Base-by-base conservation (phyloP, 768 basidiomycete genomes). In the Crepidotus variabilis region DNA sequence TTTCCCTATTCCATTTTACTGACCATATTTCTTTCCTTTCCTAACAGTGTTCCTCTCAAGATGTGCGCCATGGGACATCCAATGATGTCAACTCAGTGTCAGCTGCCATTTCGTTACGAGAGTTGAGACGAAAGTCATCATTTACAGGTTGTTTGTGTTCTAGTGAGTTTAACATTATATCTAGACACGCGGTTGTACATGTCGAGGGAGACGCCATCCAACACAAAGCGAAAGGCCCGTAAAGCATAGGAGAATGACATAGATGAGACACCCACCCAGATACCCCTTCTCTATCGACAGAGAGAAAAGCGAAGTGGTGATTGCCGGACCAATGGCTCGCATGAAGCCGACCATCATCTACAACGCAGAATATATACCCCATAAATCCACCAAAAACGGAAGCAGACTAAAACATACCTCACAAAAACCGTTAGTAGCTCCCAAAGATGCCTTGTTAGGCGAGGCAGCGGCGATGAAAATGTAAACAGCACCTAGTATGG, bases 341-440 rank as follows among this genome's bases (percentile, higher is more conserved):
- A 70, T 72, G 23, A 76, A 49, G 56, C 74, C 71, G 33, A 75
- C 75, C 24, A 67, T 68, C 70, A 71, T 72, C 61, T 72, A 57
- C 10, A 35, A 18, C n/a, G n/a, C n/a, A n/a, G n/a, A n/a, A n/a
- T n/a, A n/a, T n/a, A 28, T 28, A 24, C 28, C 43, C 14, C 8
- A 34, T 65, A 14, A 59, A 56, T 11, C 49, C 39, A 43, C 46
- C 7, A 55, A 24, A 23, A 47, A 36, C 16, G 52, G 22, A 47
- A 52, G n/a, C 35, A 20, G 46, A 21, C 22, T 20, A 14, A 64
- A 58, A 50, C 39, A 46, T 50, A 80, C 70, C 66, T 83, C 80
- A 18, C 77, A 73, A 2, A 84, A 68, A 1, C 88, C 88, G 60
- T 90, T 90, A n/a, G 85, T 87, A 4, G 86, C 81, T 9, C 88